phyloP scores from a whole-genome alignment of 805 yeast species.

The Candida xiaguanensis region DNA sequence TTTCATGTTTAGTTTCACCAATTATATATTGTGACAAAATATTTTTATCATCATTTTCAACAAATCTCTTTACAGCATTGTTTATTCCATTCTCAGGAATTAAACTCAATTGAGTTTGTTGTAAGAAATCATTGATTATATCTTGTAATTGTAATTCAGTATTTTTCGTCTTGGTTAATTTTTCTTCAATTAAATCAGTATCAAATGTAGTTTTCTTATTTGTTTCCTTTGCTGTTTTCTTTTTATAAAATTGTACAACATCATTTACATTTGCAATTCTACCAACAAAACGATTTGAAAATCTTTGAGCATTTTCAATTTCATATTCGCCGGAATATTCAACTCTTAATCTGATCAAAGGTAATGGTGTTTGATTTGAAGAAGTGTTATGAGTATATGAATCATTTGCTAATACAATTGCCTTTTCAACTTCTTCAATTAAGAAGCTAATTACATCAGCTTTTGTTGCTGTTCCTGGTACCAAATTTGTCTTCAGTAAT shows the following conservation, averaged over 20 bases:
- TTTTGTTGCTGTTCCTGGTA: constrained; percentile 59
- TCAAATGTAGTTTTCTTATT: constrained; percentile 13
- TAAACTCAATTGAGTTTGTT: constrained; percentile 60
- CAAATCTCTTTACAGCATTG: constrained; percentile 65
- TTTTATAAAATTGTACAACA: constrained; percentile 67
- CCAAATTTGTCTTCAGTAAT: constrained; percentile 49
- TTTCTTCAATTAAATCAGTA: constrained; percentile 13
- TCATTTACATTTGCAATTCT: constrained; percentile 88
- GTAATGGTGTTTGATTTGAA: constrained; percentile 51
- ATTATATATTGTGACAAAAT: constrained; percentile 64
- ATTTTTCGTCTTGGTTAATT: constrained; percentile 13
- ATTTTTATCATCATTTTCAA: constrained; percentile 79
- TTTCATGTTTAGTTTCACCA: constrained; percentile 50
- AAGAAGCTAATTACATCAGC: constrained; percentile 60
- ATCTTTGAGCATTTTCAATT: constrained; percentile 85
- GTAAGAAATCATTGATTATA: constrained; percentile 59
- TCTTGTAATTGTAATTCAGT: constrained; percentile 50
- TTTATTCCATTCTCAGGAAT: constrained; percentile 75
- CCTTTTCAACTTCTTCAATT: constrained; percentile 57
- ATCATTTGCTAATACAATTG: constrained; percentile 57
- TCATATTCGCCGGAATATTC: constrained; percentile 91
- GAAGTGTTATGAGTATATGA: constrained; percentile 40
- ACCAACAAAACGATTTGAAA: constrained; percentile 88
- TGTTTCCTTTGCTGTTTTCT: constrained; percentile 24
- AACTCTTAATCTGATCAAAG: constrained; percentile 75